Conservation (phyloP, 371 early-diverging fungal species). For the Dinochytrium kinnereticum region DNA sequence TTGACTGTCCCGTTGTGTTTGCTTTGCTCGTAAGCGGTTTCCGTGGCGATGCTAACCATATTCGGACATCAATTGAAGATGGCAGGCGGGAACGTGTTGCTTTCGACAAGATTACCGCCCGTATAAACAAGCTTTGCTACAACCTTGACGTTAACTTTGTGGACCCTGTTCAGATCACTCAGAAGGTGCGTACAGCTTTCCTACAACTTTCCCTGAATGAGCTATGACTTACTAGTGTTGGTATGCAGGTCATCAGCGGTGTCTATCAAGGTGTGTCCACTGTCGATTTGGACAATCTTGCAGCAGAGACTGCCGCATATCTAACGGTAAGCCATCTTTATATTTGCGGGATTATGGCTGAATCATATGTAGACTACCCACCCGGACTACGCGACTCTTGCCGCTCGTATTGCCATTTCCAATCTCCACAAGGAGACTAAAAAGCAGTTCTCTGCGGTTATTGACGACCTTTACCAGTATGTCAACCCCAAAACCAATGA, state of each 20-base stretch:
- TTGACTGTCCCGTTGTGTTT: no score
- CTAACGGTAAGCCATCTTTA: conserved; percentile 75
- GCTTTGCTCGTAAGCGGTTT: no score
- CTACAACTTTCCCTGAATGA: no score
- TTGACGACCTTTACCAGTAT: conserved; percentile 85
- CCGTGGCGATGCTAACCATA: no score
- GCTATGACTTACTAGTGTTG: no score
- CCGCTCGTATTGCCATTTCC: conserved; percentile 96
- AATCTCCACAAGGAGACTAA: conserved; percentile 98
- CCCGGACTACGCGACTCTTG: conserved; percentile 97
- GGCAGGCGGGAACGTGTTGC: conserved; percentile 90
- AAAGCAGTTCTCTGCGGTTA: conserved; percentile 87
- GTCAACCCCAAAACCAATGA: conserved; percentile 89
- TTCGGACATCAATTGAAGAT: no score
- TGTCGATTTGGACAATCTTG: conserved; percentile 93
- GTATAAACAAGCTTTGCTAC: conserved; percentile 92
- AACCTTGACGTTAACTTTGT: conserved; percentile 92
- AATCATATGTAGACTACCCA: conserved; percentile 91
- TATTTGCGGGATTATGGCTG: no score
- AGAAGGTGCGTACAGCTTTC: conserved; percentile 80
- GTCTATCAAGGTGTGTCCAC: conserved; percentile 97
- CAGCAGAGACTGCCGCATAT: conserved; percentile 97
- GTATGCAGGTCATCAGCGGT: conserved; percentile 93
- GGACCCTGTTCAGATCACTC: conserved; percentile 89
- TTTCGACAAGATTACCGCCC: conserved; percentile 95